phyloP scores from a whole-genome alignment of 306 rosid species.

The Quercus berberidifolia region DNA sequence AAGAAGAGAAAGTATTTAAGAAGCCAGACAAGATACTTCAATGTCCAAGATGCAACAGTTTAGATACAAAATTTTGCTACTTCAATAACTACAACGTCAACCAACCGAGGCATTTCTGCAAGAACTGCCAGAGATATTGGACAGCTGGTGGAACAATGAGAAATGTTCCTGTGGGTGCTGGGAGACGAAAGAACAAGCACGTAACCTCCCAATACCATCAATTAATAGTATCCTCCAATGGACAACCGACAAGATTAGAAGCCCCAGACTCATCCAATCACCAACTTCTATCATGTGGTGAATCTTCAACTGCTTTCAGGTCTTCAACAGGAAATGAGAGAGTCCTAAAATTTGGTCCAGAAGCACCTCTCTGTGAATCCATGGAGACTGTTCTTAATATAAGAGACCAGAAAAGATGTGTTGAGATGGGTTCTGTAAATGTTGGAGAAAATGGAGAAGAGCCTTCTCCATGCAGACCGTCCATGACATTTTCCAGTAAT shows the following conservation, averaged over 20 bases:
- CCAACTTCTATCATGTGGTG: slow-evolving; percentile 19
- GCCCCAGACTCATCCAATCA: slow-evolving; percentile 22
- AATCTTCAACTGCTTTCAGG: slow-evolving; percentile 24
- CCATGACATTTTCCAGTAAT: slow-evolving; percentile 22
- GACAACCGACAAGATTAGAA: slow-evolving; percentile 37
- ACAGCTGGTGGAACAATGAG: slow-evolving; percentile 84
- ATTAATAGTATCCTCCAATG: slow-evolving; percentile 44
- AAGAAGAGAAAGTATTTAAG: slow-evolving; percentile 52
- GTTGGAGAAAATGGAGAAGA: slow-evolving; percentile 33
- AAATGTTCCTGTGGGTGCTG: slow-evolving; percentile 73
- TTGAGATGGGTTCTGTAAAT: slow-evolving; percentile 25
- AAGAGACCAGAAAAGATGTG: slow-evolving; percentile 27
- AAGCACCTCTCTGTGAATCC: slow-evolving; percentile 46
- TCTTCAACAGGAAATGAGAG: slow-evolving; percentile 32
- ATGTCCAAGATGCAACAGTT: slow-evolving; percentile 74
- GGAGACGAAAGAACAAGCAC: slow-evolving; percentile 69
- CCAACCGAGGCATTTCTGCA: slow-evolving; percentile 84
- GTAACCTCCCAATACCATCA: slow-evolving; percentile 56
- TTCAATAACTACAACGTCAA: slow-evolving; percentile 80
- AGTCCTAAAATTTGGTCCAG: slow-evolving; percentile 55
- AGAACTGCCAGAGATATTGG: slow-evolving; percentile 81
- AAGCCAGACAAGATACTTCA: slow-evolving; percentile 70
- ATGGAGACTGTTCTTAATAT: slow-evolving; percentile 46
- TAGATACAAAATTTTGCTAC: slow-evolving; percentile 74
- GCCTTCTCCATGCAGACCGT: slow-evolving; percentile 36